Percentiles rank a stretch among this genome's conserved stretches.
These are phyloP conservation scores for Purpureocillium lavendulum DNA, from an alignment of 2,329 filamentous ascomycete species.

Conservation along the genomic window DNA sequence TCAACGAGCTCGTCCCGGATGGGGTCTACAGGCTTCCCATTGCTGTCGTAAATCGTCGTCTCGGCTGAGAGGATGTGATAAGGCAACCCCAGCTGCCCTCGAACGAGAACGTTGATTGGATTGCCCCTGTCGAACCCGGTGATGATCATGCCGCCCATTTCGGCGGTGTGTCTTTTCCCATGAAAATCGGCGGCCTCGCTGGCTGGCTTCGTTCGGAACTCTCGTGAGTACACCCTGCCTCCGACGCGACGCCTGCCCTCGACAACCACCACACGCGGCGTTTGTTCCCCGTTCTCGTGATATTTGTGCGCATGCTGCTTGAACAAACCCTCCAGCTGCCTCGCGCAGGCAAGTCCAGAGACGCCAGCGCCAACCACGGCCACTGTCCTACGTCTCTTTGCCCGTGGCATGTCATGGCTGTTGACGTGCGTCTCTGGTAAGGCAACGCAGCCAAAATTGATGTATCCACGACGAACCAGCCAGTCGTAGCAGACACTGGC, in stretches of 20 bases:
- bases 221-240: conserved; percentile 83
- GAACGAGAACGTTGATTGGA: conserved; percentile 81
- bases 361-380: conserved; percentile 91
- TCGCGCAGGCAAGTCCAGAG: conserved; percentile 82
- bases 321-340: conserved; percentile 83
- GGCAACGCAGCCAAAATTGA: conserved; percentile 90
- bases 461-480: conserved; percentile 84
- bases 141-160: conserved; percentile 97
- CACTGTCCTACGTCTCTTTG: conserved; percentile 58
- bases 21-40: conserved; percentile 69
- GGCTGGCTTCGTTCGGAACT: conserved; percentile 50
- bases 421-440: conserved; percentile 37
- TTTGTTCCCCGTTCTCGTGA: conserved; percentile 53
- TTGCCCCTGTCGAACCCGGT: conserved; percentile 96
- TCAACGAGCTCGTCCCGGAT: conserved; percentile 76
- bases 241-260: conserved; percentile 85
- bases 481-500: conserved; percentile 87
- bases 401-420: conserved; percentile 25
- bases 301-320: conserved; percentile 67
- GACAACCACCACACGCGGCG: conserved; percentile 69
- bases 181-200: conserved; percentile 42
- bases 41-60: conserved; percentile 83
- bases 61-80: conserved; percentile 75
- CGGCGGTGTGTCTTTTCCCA: conserved; percentile 66
- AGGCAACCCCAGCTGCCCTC: conserved; percentile 78